Evolutionary conservation across 345 rosid species (phyloP).

Genomic region (Lepidium africanum): DNA sequence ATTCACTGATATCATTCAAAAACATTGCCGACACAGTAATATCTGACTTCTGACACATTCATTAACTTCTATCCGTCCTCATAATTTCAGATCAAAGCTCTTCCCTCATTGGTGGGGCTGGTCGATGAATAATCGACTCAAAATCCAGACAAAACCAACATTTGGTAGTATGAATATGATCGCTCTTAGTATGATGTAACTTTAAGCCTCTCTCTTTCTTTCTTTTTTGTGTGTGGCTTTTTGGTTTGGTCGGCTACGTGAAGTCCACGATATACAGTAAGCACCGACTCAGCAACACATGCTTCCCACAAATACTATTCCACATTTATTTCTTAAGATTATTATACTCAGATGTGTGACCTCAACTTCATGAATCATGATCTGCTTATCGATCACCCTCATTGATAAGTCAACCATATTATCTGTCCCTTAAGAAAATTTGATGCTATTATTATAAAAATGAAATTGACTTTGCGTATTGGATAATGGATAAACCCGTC

Average conservation of each 20-base stretch:
- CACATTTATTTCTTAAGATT: neutral
- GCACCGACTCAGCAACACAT: conserved; percentile 22
- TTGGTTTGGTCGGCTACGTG: conserved; percentile 13
- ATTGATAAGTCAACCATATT: conserved; percentile 13
- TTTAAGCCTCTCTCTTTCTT: neutral
- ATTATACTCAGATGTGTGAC: conserved; percentile 6
- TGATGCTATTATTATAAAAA: neutral
- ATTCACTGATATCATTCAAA: neutral
- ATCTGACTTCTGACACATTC: neutral
- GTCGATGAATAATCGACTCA: neutral
- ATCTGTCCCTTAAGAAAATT: conserved; percentile 5
- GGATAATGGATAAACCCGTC: conserved; percentile 1
- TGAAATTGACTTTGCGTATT: neutral
- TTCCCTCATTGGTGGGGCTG: neutral
- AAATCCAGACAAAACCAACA: neutral
- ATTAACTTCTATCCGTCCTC: neutral
- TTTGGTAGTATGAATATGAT: neutral
- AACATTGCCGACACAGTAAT: neutral
- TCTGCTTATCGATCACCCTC: conserved; percentile 20
- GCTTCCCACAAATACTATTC: conserved; percentile 17
- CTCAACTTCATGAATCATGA: neutral
- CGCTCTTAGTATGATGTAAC: neutral
- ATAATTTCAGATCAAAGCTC: neutral
- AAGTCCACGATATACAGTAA: conserved; percentile 20
- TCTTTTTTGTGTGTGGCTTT: neutral